Evolutionary conservation across 108 stramenopile genomes (phyloP).

Genomic region (Seminavis robusta): DNA sequence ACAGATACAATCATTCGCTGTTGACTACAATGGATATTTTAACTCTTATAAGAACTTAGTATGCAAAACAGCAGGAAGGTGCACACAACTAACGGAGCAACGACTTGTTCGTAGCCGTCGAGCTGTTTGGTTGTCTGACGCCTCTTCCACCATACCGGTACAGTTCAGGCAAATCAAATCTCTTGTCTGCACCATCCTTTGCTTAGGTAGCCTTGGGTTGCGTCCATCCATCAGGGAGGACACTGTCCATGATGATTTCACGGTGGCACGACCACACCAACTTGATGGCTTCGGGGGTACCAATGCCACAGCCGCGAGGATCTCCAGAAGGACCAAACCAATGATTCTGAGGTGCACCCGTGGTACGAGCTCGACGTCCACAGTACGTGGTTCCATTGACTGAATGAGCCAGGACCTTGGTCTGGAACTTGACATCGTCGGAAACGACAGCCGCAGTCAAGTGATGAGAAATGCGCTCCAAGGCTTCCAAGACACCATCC

Average conservation of each 20-base stretch:
- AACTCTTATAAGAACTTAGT: too few species aligned
- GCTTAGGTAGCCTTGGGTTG: too few species aligned
- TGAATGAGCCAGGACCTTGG: constrained; percentile 83
- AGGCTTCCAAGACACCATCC: constrained; percentile 74
- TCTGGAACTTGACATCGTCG: constrained; percentile 85
- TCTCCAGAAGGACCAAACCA: constrained; percentile 98
- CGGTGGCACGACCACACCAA: constrained; percentile 97
- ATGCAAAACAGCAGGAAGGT: too few species aligned
- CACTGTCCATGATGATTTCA: constrained; percentile 91
- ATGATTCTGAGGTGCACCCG: constrained; percentile 99
- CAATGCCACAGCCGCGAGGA: constrained; percentile 90
- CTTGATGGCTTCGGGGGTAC: constrained; percentile 96
- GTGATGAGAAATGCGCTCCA: constrained; percentile 94
- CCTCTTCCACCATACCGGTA: too few species aligned
- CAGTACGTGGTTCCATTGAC: constrained; percentile 98
- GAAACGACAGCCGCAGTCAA: constrained; percentile 98
- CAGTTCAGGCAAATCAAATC: too few species aligned
- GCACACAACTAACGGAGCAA: too few species aligned
- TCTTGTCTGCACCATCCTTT: too few species aligned
- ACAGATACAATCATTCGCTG: too few species aligned
- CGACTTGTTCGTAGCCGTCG: too few species aligned
- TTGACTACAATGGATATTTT: too few species aligned
- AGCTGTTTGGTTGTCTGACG: too few species aligned
- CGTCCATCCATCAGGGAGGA: too few species aligned
- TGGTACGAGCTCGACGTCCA: constrained; percentile 94